A percentile compares a stretch with the other conserved stretches of the same genome.
These are phyloP conservation scores for Castanea sativa DNA, from an alignment of 306 rosid species.

Conservation along the genomic window DNA sequence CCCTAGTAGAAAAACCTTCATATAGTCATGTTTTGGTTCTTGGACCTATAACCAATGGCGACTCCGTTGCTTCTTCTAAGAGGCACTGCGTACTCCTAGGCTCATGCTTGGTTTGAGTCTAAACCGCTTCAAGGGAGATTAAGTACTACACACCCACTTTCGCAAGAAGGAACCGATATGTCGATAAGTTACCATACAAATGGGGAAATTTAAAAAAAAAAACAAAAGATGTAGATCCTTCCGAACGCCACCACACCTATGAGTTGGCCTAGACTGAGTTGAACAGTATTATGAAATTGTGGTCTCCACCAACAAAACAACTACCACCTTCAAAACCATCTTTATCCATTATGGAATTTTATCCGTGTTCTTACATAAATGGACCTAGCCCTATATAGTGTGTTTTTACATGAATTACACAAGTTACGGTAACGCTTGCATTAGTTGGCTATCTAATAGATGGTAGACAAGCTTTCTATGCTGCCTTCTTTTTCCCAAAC, in stretches of 20 bases:
- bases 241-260: not conserved
- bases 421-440: not conserved
- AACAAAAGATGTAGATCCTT: not conserved
- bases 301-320: not conserved
- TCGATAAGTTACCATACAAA: not conserved
- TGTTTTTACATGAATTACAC: not conserved
- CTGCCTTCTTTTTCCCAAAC: conserved; percentile 66
- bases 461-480: conserved; percentile 11
- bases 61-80: no score
- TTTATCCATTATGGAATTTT: not conserved
- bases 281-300: not conserved
- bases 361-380: not conserved
- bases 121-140: no score
- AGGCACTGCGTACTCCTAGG: no score
- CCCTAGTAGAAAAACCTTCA: no score
- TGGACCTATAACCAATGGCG: no score
- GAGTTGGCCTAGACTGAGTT: not conserved
- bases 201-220: not conserved
- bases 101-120: no score
- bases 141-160: no score
- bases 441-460: not conserved
- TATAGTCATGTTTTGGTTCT: no score
- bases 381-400: not conserved
- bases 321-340: not conserved
- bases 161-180: no score